Base-by-base conservation (phyloP, 2,329 filamentous ascomycete genomes). In the Simplicillium sp. region DNA sequence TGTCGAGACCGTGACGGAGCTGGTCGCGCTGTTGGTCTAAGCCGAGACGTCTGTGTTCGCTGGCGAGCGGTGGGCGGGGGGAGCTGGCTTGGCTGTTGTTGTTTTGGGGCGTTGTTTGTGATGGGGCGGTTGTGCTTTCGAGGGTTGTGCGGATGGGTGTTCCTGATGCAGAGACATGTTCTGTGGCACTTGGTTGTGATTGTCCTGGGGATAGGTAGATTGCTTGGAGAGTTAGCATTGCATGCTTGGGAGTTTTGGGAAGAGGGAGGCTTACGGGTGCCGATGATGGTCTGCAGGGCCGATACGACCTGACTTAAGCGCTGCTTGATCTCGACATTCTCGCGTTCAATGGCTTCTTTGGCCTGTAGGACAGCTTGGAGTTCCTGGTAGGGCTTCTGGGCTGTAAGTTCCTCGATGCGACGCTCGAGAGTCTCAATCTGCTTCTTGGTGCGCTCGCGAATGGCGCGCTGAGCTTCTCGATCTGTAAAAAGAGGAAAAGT, bases 381-480 rank as follows among this genome's bases (percentile, higher is more conserved):
- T 56, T 95, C 87, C 56, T 86, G 81, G 52, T 88, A 89, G 0
- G 87, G 86, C 59, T 89, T 80, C 62, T 87, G 83, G 43, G 75
- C 82, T 43, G 84, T 85, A 49, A 94, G 71, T 46, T 90, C 84
- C 41, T 75, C 70, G 46, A 94, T 88, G 46, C 77, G 73, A 45
- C 70, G 71, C 59, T 92, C 84, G 44, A 92, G 68, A 7, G 64
- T 66, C 56, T 90, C 84, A 50, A 92, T 92, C 59, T 85, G 83
- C 43, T 79, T 76, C 63, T 82, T 87, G 20, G 86, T 92, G 41
- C 87, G 77, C 64, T 90, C 84, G 34, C 87, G 75, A 44, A 94
- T 92, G 32, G 85, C 86, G 37, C 87, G 76, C 59, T 94, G 87
- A 25, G 87, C 87, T 60, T 94, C 86, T 43, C 87, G 80, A 58